Conservation (phyloP, 83 land plant genomes). For the Diphasiastrum complanatum region DNA sequence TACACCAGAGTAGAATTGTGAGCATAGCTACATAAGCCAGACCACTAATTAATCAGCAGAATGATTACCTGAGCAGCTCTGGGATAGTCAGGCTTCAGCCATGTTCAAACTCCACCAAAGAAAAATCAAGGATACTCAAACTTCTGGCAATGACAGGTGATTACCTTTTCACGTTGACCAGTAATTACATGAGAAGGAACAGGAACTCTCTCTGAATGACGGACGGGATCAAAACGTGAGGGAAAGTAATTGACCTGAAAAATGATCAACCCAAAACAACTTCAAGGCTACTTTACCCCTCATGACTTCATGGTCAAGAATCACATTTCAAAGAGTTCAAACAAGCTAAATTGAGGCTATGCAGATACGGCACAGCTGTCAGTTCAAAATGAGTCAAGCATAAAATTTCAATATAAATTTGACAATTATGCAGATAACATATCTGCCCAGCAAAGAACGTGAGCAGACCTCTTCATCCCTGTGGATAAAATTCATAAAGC, state of each 20-base stretch:
- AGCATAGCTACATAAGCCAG: neutral
- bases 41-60: neutral
- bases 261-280: neutral
- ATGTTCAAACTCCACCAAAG: no score
- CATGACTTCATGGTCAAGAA: neutral
- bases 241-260: conserved; percentile 21
- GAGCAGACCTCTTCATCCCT: conserved; percentile 17
- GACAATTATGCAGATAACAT: neutral
- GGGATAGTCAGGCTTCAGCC: no score
- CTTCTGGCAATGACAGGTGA: neutral
- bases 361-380: neutral
- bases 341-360: neutral
- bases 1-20: conserved; percentile 4
- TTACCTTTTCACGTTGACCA: conserved; percentile 71
- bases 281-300: neutral
- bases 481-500: conserved; percentile 26
- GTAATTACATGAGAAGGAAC: conserved; percentile 32
- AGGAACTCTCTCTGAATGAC: conserved; percentile 62
- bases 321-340: neutral
- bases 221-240: conserved; percentile 23
- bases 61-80: no score
- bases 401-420: neutral
- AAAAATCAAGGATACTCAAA: neutral
- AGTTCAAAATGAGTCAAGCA: neutral
- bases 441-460: neutral